Base-by-base conservation (phyloP, 805 yeast genomes). In the Tetrapisispora fleetii region DNA sequence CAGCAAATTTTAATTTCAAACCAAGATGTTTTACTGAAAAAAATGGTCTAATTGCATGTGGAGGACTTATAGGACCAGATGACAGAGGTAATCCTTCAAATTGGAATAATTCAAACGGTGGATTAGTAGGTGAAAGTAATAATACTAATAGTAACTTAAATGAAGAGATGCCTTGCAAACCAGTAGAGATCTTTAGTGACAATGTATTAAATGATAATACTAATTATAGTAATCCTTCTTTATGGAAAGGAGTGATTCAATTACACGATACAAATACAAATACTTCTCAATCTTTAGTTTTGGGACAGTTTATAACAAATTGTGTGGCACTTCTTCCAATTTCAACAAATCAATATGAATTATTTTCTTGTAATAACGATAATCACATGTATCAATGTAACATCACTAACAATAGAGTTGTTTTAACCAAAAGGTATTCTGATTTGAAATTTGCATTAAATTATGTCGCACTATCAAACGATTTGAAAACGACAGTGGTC, bases 271-370 rank as follows among this genome's bases (percentile, higher is more conserved):
- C 77, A 22, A 70, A 71, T 5, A 72, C 78, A 11, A 71, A 72
- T n/a, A 60, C 65, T 7, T 67, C 73, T 6, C 65, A 71, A 41
- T 76, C 82, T 2, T 72, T 78, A 27, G 77, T 77, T 47, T 67
- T 88, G 47, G 96, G 97, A 0, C 84, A 84, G 33, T 79, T 81
- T 67, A 88, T 90, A 57, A 89, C 88, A 64, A 89, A 89, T 64
- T 79, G 86, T 44, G 95, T 88, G 28, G 67, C 80, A 0, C 58
- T 83, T 27, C 68, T 76, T 58, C 73, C 70, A 48, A 52, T 63
- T 14, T 60, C 76, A 4, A 68, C 71, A 21, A 62, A 69, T 11
- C 71, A 72, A 39, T 81, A 74, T 59, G 70, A 72, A 41, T 76
- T 90, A 1, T 75, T 78, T 51, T 78, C 86, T 21, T 89, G 96